A percentile compares a stretch with the other conserved stretches of the same genome.
phyloP scores from a whole-genome alignment of 176 grass and related monocot species.

The Oryza longistaminata region DNA sequence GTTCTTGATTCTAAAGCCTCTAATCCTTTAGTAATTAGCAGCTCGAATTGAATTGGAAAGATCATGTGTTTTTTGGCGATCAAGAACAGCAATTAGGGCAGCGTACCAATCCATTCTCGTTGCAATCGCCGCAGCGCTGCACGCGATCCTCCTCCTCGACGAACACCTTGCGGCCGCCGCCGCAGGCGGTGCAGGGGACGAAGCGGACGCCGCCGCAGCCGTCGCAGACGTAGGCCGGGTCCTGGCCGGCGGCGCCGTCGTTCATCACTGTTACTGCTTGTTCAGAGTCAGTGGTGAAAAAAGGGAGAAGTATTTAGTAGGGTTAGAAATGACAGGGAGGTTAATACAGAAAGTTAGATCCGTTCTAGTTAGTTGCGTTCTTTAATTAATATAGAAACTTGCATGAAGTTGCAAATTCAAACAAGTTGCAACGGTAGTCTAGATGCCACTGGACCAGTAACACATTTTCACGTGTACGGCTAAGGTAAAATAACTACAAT shows the following conservation, averaged over 20 bases:
- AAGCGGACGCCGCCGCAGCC: conserved; percentile 84
- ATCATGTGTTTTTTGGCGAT: not conserved
- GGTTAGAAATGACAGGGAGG: not conserved
- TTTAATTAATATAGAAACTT: conserved; percentile 27
- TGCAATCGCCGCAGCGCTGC: conserved; percentile 76
- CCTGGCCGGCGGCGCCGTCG: conserved; percentile 76
- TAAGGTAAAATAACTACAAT: not conserved
- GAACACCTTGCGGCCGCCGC: conserved; percentile 84
- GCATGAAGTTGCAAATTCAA: conserved; percentile 47
- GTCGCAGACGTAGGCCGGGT: conserved; percentile 85
- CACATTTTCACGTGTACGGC: conserved; percentile 10
- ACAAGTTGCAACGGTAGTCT: conserved; percentile 44
- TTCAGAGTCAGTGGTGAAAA: not conserved
- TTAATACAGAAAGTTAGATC: conserved; percentile 11
- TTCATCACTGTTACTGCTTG: conserved; percentile 9
- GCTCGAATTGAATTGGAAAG: not conserved
- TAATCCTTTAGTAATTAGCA: conserved; percentile 24
- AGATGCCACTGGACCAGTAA: conserved; percentile 5
- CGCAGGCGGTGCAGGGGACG: conserved; percentile 70
- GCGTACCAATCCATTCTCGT: conserved; percentile 95
- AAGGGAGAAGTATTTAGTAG: not conserved
- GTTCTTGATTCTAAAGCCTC: conserved; percentile 35
- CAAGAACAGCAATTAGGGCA: conserved; percentile 78
- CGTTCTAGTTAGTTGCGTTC: conserved; percentile 7
- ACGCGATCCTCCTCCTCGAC: conserved; percentile 66